Evolutionary conservation across 805 yeast species (phyloP).

Genomic region (Monosporozyma yasuniensis): DNA sequence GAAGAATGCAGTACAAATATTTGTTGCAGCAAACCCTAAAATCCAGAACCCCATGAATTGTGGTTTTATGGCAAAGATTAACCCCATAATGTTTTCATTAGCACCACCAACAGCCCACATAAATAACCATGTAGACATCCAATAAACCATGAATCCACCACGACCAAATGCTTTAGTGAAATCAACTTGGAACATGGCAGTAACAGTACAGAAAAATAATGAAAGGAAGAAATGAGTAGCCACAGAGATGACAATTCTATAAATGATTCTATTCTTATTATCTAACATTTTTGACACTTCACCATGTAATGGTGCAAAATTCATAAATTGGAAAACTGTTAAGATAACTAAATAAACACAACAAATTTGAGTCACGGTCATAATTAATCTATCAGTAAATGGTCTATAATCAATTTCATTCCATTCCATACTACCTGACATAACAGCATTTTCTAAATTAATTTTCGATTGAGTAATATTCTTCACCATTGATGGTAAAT

Average conservation of each 20-base stretch:
- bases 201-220: conserved; percentile 47
- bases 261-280: too few relatives aligned
- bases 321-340: conserved; percentile 59
- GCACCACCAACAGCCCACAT: conserved; percentile 73
- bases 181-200: conserved; percentile 61
- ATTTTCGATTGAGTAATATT: conserved; percentile 4
- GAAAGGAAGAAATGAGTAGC: conserved; percentile 48
- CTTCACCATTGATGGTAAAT: conserved; percentile 15
- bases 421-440: conserved; percentile 30
- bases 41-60: conserved; percentile 65
- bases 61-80: conserved; percentile 47
- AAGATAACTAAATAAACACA: conserved; percentile 60
- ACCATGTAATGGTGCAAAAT: conserved; percentile 49
- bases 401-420: conserved; percentile 40
- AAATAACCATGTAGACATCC: conserved; percentile 60
- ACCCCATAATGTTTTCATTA: conserved; percentile 58
- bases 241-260: conserved; percentile 42
- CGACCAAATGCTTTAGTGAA: conserved; percentile 53
- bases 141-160: conserved; percentile 71
- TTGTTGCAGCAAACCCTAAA: conserved; percentile 56
- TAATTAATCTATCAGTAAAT: conserved; percentile 38
- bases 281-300: conserved; percentile 39
- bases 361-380: conserved; percentile 70
- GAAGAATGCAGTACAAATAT: conserved; percentile 59
- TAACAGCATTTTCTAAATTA: conserved; percentile 6